phyloP scores from a whole-genome alignment of 371 early-diverging fungal species.

The Dichotomocladium elegans region DNA sequence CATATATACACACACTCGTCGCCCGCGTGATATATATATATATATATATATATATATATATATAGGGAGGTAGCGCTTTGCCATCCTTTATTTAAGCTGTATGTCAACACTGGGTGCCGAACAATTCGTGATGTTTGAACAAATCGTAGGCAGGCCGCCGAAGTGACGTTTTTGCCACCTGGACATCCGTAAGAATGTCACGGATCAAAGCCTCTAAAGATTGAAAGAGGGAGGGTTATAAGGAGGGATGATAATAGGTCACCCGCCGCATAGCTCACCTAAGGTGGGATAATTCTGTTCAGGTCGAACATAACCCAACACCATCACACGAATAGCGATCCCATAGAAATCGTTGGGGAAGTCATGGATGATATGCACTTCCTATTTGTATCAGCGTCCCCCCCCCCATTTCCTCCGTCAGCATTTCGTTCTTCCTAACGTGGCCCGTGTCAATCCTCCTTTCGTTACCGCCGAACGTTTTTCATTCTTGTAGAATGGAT shows the following conservation, averaged over 20 bases:
- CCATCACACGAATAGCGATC: constrained; percentile 72
- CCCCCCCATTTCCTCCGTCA: too few species aligned
- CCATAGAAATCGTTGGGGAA: constrained; percentile 92
- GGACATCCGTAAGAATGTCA: constrained; percentile 91
- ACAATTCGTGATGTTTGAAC: constrained; percentile 14
- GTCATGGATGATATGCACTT: constrained; percentile 92
- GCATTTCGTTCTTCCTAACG: background rate
- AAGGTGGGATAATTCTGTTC: constrained; percentile 86
- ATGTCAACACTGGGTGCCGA: too few species aligned
- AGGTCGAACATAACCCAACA: constrained; percentile 86
- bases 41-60: constrained; percentile 3
- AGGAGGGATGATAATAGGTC: background rate
- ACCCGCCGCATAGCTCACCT: constrained; percentile 42
- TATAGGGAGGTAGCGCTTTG: too few species aligned
- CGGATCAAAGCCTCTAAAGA: constrained; percentile 79
- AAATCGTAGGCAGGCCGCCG: constrained; percentile 47
- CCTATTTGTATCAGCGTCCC: constrained; percentile 54
- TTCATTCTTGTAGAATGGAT: constrained; percentile 96
- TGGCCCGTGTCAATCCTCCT: background rate
- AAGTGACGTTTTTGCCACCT: constrained; percentile 72
- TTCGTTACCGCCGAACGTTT: constrained; percentile 84
- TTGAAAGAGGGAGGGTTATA: background rate
- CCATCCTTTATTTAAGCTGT: too few species aligned
- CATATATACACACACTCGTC: too few species aligned
- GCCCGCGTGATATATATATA: too few species aligned